phyloP scores from a whole-genome alignment of 495 filamentous ascomycete species.

The Terfezia claveryi region DNA sequence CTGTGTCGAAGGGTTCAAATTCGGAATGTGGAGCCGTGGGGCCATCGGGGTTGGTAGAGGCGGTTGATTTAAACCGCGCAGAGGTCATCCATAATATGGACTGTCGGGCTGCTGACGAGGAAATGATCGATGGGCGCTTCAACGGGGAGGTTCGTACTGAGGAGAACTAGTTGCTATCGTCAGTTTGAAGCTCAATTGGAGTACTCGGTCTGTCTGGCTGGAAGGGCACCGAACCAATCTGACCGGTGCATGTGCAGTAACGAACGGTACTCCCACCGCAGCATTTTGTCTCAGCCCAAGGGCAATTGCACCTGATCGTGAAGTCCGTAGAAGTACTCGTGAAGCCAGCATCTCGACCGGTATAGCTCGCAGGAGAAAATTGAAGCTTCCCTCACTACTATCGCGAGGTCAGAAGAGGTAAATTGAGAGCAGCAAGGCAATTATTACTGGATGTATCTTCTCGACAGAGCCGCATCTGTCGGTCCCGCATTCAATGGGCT shows the following conservation, averaged over 20 bases:
- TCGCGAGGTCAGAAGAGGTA: no score
- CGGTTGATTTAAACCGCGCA: conserved; percentile 11
- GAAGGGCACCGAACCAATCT: background rate
- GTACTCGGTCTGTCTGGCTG: background rate
- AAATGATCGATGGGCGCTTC: no score
- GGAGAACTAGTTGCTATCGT: background rate
- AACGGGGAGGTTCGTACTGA: background rate
- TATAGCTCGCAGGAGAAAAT: background rate
- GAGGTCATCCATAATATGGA: conserved; percentile 1
- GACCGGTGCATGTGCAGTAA: background rate
- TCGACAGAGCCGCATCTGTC: no score
- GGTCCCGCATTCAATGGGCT: no score
- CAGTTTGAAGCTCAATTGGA: background rate
- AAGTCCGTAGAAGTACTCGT: background rate
- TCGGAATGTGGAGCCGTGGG: conserved; percentile 2
- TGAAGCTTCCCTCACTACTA: no score
- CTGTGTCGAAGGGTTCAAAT: conserved; percentile 2
- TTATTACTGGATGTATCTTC: no score
- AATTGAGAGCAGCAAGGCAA: no score
- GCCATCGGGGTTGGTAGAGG: conserved; percentile 1
- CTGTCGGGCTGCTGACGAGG: no score
- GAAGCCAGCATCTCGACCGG: background rate
- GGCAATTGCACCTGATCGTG: background rate
- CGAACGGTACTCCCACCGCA: no score
- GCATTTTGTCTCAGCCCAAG: background rate